Conservation (phyloP, 371 early-diverging fungal species). For the Rhizopus delemar region DNA sequence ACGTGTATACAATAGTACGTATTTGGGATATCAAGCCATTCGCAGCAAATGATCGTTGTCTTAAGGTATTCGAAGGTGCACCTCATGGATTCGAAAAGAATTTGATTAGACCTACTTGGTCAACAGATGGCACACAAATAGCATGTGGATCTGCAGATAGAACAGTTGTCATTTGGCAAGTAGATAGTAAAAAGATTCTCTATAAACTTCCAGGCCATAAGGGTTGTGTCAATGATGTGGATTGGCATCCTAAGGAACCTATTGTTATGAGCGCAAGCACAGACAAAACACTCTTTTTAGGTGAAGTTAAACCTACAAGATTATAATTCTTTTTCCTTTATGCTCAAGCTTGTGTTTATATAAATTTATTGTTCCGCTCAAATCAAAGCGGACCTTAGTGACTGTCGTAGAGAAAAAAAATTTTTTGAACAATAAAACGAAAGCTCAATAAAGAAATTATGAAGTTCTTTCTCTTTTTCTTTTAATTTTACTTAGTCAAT, state of each 20-base stretch:
- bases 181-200: conserved; percentile 76
- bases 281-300: conserved; percentile 86
- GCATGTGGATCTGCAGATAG: conserved; percentile 94
- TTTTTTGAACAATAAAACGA: conserved; percentile 1
- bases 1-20: conserved; percentile 55
- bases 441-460: background rate
- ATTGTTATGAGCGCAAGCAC: conserved; percentile 84
- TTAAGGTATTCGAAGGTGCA: conserved; percentile 81
- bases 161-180: conserved; percentile 94
- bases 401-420: background rate
- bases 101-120: conserved; percentile 86
- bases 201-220: conserved; percentile 98
- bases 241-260: conserved; percentile 91
- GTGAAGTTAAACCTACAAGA: conserved; percentile 69
- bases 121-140: conserved; percentile 85
- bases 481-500: conserved; percentile 24
- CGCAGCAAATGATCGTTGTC: conserved; percentile 64
- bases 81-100: conserved; percentile 95
- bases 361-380: background rate
- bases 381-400: background rate
- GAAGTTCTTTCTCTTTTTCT: conserved; percentile 23
- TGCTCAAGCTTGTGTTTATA: background rate
- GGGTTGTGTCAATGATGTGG: conserved; percentile 94
- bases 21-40: conserved; percentile 95
- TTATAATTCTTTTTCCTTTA: conserved; percentile 10